Evolutionary conservation across 805 yeast genomes (phyloP), one percentile per base, ranked within the genome.

Genomic region (Ogataea philodendri): DNA sequence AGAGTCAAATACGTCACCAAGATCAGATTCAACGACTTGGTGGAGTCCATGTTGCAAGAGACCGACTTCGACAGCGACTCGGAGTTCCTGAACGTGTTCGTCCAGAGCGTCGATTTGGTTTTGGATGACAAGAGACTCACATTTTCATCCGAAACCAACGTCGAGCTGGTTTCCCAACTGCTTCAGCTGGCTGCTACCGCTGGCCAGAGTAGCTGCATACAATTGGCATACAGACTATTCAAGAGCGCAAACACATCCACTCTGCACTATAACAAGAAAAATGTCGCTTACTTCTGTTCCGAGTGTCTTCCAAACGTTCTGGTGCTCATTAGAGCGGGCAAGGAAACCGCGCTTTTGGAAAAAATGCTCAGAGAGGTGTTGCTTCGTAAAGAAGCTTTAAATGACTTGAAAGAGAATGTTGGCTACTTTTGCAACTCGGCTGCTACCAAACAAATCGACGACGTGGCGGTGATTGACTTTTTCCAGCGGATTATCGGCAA

Each of bases 1-100:
- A 70, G 78, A 43, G 63, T 65, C 31, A 63, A 59, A 34, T 41
- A 60, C 1, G 62, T 75, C 39, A 67, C 69, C 32, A 65, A 62
- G 26, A 51, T 71, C 22, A 70, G 63, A 39, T 55, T 67, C 33
- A 61, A 66, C 7, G 74, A 71, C 6, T 48, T 64, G 1, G 35
- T 66, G 1, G 27, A 47, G 2, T 42, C 45, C 15, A 46, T 65
- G 0, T 32, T 67, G 15, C 30, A 35, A 4, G 49, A 35, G 1
- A 30, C 54, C 33, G 40, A 44, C 14, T 27, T 47, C 33, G 26
- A 37, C 30, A n/a, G 32, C 16, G 9, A 64, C 33, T 30, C 48
- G 3, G 35, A 39, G 3, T 36, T 54, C 10, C 40, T 68, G 4
- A 37, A 47, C 13, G 30, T 42, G 3, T 32, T 57, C 13, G 20